phyloP scores from a whole-genome alignment of 2,329 filamentous ascomycete genomes.

The Diaporthe sp. region DNA sequence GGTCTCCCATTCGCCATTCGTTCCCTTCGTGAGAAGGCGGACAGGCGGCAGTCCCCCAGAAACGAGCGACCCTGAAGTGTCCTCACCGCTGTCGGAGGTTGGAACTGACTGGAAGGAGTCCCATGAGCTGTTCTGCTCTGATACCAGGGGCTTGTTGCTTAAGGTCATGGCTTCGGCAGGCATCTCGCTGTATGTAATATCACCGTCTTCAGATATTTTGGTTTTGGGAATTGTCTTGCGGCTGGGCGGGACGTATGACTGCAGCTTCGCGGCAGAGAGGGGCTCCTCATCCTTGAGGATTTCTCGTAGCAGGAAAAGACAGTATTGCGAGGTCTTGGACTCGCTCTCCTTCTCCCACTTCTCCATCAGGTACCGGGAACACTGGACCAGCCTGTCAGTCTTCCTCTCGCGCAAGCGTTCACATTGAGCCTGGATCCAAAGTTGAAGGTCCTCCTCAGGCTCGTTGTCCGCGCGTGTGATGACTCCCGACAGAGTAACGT shows the following conservation, averaged over 20 bases:
- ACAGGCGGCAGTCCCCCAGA: background rate
- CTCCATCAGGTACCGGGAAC: background rate
- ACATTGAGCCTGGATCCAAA: background rate
- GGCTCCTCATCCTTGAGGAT: background rate
- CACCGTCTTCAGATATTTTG: background rate
- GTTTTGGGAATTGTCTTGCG: background rate
- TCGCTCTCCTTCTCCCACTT: constrained; percentile 8
- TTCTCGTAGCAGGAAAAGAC: background rate
- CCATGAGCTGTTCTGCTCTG: constrained; percentile 14
- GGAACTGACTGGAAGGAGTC: background rate
- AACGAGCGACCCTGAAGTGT: background rate
- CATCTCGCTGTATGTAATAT: background rate
- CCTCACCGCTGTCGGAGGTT: background rate
- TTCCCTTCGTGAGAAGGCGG: background rate
- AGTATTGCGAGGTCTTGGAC: background rate
- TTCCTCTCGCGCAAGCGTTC: background rate
- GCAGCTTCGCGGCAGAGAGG: background rate
- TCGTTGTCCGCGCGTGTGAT: background rate
- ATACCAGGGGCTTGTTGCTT: background rate
- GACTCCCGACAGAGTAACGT: background rate
- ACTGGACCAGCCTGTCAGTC: background rate
- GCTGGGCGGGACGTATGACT: background rate
- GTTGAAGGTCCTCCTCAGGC: background rate
- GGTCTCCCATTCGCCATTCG: constrained; percentile 1
- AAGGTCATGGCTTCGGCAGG: background rate